phyloP scores from a whole-genome alignment of 495 filamentous ascomycete genomes.

The Hypoxylon lienhwacheense region DNA sequence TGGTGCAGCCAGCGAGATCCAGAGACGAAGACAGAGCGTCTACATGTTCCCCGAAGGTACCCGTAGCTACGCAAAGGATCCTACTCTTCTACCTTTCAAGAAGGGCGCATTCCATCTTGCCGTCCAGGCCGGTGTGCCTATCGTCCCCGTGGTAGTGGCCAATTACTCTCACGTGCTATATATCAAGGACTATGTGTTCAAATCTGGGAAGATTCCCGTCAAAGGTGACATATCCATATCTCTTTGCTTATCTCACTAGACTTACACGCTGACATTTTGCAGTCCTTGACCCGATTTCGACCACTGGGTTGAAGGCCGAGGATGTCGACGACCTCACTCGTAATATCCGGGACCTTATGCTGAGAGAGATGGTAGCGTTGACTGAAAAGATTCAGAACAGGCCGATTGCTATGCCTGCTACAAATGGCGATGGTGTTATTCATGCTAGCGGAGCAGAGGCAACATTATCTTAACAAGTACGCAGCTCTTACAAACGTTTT shows the following conservation, averaged over 20 bases:
- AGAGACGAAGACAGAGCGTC: conserved; percentile 73
- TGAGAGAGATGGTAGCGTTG: conserved; percentile 68
- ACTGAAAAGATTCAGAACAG: conserved; percentile 49
- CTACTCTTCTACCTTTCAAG: conserved; percentile 87
- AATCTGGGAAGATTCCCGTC: conserved; percentile 72
- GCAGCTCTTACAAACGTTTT: background rate
- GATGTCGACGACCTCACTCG: conserved; percentile 82
- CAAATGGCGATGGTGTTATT: conserved; percentile 34
- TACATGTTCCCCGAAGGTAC: conserved; percentile 97
- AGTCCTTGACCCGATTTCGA: conserved; percentile 86
- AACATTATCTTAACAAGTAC: conserved; percentile 31
- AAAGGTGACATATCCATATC: conserved; percentile 67
- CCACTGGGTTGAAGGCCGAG: conserved; percentile 69
- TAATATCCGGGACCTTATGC: conserved; percentile 75
- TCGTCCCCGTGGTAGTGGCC: conserved; percentile 82
- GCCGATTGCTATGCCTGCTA: conserved; percentile 37
- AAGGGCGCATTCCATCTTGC: conserved; percentile 98
- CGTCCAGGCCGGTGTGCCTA: conserved; percentile 87
- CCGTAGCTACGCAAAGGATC: conserved; percentile 79
- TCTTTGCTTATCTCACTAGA: background rate
- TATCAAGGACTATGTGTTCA: conserved; percentile 68
- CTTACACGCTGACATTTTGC: conserved; percentile 16
- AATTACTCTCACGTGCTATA: conserved; percentile 88
- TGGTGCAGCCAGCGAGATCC: conserved; percentile 79
- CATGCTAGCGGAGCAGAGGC: conserved; percentile 42